Evolutionary conservation across 345 rosid genomes (phyloP), one percentile per base, ranked within the genome.

Genomic region (Pugionium cornutum): DNA sequence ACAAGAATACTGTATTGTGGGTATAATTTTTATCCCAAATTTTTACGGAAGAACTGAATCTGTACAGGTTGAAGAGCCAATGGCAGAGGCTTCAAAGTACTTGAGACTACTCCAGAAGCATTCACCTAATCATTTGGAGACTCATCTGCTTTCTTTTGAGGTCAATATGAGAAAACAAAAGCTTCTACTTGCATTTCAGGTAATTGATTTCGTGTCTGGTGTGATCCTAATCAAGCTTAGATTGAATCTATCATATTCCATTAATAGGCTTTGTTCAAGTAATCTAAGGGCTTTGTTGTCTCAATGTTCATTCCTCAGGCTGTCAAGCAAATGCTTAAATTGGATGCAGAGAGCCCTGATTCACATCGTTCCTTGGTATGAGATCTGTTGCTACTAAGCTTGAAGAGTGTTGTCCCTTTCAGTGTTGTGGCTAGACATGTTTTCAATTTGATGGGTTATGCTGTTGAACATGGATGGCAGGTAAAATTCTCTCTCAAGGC

Each of bases 61-160:
- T 72, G 6, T 69, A 11, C 66, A 95, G 99, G 88, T 86, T 53
- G 99, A 91, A 76, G 89, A 87, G 73, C 96, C 99, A 29, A 71
- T 91, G 79, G 62, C 70, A 39, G 99, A 95, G 80, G 99, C 98
- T 49, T 83, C 94, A 9, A 95, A 89, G 78, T 95, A 95, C 79
- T 74, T 89, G 86, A 91, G 86, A 69, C 75, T 91, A 80, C 99
- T 95, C 76, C 96, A 87, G 80, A 87, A 81, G 79, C 83, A 78
- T 76, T 91, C 99, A 1, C 86, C 94, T 34, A 64, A 83, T 72
- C 82, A 94, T 45, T 64, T 86, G 78, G 98, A 95, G 76, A 91
- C 96, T 33, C 99, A 95, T 86, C 70, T 89, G 53, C 94, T 95
- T 74, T 89, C 99, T 6, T 95, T 95, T 78, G 96, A 91, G 83